Evolutionary conservation across 352 stramenopile species (phyloP), one percentile per base, ranked within the genome.

Genomic region (Phytophthora sansomeana): DNA sequence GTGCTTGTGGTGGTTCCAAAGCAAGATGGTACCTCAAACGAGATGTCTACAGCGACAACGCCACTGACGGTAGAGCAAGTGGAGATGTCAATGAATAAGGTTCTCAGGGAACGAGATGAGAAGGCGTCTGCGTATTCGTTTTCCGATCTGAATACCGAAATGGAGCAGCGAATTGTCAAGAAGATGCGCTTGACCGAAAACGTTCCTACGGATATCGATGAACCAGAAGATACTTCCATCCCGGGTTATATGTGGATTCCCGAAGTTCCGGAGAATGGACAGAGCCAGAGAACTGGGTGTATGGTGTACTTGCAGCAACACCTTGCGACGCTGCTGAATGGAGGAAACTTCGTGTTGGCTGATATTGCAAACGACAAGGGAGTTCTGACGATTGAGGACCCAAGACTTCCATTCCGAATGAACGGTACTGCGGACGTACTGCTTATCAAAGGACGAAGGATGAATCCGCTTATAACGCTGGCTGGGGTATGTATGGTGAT

Each of bases 401-500:
- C 65, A 48, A 54, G 69, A 61, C 69, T 74, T 61, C 58, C 64
- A 29, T 76, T 79, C 36, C 29, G 33, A 43, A 49, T 80, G 53
- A 69, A 72, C 4, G 59, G 68, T 33, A 77, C 68, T 36, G 72
- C 72, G 19, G 63, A 72, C 43, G 52, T 80, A 13, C 68, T 76
- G 30, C 52, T 76, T 0, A 39, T 78, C 11, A 75, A 75, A 54
- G 42, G 58, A 58, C 63, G 7, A 69, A 5, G 47, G 49, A 75
- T 63, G 53, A 64, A 67, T 51, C 64, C 39, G 57, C 56, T 67
- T 30, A 64, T 39, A 4, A 60, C 55, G 58, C 32, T 80, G 42
- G 58, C 72, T 65, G 60, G 63, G 47, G 24, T 80, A 48, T 52
- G 57, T 0, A 41, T 72, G 51, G 68, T 77, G 46, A 74, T 72